These are phyloP conservation scores for Irpex sp. DNA, from an alignment of 1,284 basidiomycete genomes.

Conservation along the genomic window DNA sequence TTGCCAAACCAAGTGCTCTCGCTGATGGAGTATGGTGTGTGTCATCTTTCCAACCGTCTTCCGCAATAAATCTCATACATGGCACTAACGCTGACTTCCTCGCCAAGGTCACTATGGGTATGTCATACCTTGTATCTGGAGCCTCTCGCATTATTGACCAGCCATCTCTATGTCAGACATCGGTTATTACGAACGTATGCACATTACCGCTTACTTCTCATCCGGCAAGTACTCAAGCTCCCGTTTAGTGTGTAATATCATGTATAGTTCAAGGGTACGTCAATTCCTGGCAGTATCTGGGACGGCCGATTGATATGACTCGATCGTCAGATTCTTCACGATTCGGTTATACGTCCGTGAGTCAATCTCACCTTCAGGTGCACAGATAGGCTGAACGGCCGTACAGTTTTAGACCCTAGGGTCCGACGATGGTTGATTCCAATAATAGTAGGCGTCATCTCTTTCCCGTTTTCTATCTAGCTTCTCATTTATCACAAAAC, in stretches of 20 bases:
- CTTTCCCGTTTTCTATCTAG: neutral
- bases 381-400: neutral
- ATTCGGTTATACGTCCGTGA: constrained; percentile 5
- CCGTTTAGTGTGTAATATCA: constrained; percentile 4
- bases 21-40: constrained; percentile 7
- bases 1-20: constrained; percentile 1
- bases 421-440: constrained; percentile 7
- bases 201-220: neutral
- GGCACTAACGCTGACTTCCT: no score
- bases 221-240: neutral
- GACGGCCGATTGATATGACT: neutral
- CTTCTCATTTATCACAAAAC: neutral
- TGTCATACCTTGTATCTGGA: neutral
- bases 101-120: constrained; percentile 11
- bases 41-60: neutral
- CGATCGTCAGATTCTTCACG: constrained; percentile 7
- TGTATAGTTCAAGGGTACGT: constrained; percentile 11
- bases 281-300: neutral
- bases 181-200: constrained; percentile 9
- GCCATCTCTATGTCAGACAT: neutral
- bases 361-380: neutral
- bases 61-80: neutral
- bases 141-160: neutral
- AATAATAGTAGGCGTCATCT: constrained; percentile 3
- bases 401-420: constrained; percentile 1